Conservation (phyloP, 352 stramenopile genomes). For the Elongisporangium undulatum region DNA sequence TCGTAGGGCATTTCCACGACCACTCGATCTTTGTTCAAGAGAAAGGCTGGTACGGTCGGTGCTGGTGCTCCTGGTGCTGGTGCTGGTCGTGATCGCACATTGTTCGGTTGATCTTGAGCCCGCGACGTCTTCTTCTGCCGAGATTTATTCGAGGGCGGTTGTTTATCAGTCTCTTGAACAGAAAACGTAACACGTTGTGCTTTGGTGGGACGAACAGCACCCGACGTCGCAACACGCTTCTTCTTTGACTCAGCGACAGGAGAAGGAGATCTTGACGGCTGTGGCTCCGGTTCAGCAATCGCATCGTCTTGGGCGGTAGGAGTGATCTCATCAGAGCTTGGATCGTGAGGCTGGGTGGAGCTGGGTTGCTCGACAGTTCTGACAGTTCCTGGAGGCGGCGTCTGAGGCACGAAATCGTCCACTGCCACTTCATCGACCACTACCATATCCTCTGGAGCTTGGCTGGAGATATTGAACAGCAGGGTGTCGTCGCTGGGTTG, state of each 20-base stretch:
- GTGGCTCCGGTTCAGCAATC: neutral
- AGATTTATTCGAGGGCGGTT: neutral
- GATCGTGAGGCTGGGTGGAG: neutral
- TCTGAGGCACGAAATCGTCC: neutral
- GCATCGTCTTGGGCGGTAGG: neutral
- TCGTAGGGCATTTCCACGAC: neutral
- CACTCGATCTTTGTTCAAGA: neutral
- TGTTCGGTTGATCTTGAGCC: neutral
- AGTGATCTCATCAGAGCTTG: neutral
- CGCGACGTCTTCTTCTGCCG: neutral
- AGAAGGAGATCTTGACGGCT: neutral
- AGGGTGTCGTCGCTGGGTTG: conserved; percentile 7
- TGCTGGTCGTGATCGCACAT: neutral
- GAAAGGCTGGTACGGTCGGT: neutral
- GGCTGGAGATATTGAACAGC: neutral
- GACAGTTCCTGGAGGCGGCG: too few species aligned
- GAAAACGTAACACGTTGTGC: neutral
- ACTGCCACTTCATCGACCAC: neutral
- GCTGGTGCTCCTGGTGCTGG: neutral
- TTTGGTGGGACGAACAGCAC: neutral
- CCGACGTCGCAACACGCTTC: neutral
- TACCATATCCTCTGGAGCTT: neutral
- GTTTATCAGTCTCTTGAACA: neutral
- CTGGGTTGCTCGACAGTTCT: neutral
- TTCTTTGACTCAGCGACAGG: neutral